Evolutionary conservation across 345 rosid species (phyloP).

Genomic region (Gossypium sturtianum): DNA sequence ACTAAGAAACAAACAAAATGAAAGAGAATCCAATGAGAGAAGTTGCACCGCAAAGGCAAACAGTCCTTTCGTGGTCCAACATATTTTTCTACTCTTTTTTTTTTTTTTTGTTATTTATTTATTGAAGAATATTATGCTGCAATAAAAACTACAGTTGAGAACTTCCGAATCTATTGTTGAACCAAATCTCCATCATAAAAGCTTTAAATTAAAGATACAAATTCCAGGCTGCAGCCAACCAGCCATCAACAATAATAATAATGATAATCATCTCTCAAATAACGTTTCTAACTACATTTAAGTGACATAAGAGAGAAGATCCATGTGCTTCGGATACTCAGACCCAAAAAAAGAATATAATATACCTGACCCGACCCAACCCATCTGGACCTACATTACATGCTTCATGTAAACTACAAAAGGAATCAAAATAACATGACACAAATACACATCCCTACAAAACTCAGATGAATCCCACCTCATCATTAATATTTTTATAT

Average conservation of each 20-base stretch:
- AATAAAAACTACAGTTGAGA: not conserved
- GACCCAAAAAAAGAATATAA: not conserved
- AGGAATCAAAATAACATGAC: slow-evolving; percentile 6
- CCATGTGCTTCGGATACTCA: not conserved
- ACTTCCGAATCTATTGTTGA: not conserved
- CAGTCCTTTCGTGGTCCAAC: not conserved
- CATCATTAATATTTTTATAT: not conserved
- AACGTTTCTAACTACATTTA: not conserved
- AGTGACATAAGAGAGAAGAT: not conserved
- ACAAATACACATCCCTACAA: slow-evolving; percentile 22
- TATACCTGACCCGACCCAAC: not conserved
- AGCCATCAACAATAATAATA: not conserved
- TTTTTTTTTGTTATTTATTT: not conserved
- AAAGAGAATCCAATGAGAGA: not conserved
- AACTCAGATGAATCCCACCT: slow-evolving; percentile 21
- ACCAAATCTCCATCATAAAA: not conserved
- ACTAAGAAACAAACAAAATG: too few species aligned
- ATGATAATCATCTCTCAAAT: not conserved
- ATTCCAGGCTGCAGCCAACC: not conserved
- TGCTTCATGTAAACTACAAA: slow-evolving; percentile 7
- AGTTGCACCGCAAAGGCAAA: not conserved
- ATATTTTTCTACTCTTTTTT: not conserved
- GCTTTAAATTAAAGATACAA: not conserved
- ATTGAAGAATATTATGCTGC: not conserved
- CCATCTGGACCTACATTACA: slow-evolving; percentile 10